Evolutionary conservation across 2,329 filamentous ascomycete species (phyloP).

Genomic region (Colletotrichum falcatum): DNA sequence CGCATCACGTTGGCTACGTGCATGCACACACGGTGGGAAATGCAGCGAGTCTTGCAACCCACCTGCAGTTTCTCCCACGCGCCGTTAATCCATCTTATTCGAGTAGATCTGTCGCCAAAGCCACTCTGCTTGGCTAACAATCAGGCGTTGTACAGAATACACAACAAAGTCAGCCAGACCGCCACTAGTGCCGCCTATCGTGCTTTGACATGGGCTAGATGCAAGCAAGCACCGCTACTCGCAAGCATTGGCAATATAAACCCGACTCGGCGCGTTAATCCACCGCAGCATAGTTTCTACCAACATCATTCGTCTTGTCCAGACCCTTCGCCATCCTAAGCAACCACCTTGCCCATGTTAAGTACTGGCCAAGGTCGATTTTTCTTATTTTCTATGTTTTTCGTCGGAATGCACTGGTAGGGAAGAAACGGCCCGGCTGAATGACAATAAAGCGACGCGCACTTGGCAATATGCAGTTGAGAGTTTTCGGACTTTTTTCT

Average conservation of each 20-base stretch:
- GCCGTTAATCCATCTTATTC: neutral
- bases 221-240: neutral
- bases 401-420: neutral
- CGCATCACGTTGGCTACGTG: neutral
- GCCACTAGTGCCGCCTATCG: neutral
- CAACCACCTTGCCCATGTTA: neutral
- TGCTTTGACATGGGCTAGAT: neutral
- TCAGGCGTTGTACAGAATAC: no score
- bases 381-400: neutral
- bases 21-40: neutral
- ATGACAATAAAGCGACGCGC: conserved; percentile 4
- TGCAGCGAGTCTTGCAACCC: neutral
- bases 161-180: neutral
- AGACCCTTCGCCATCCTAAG: neutral
- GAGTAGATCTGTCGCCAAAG: neutral
- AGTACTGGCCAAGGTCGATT: neutral
- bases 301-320: neutral
- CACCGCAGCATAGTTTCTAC: neutral
- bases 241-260: neutral
- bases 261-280: neutral
- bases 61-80: neutral
- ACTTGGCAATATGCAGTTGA: neutral
- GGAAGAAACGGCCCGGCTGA: neutral
- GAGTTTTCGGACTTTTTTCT: neutral
- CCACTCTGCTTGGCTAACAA: no score